Evolutionary conservation across 192 early-diverging fungal species (phyloP), one percentile per base, ranked within the genome.

Genomic region (Lunasporangiospora selenospora): DNA sequence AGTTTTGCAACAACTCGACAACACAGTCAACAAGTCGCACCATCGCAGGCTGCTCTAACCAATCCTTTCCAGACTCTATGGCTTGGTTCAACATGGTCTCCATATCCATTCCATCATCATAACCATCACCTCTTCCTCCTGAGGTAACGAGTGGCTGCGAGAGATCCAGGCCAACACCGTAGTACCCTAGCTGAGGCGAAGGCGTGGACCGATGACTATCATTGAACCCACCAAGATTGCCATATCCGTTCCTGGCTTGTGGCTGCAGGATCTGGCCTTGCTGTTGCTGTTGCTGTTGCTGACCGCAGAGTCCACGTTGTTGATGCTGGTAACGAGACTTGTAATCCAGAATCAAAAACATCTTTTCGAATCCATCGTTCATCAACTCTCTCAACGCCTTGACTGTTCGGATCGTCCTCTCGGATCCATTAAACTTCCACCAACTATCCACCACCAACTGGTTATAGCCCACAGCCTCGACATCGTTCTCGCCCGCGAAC

Each of bases 401-500:
- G 40, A 58, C 23, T 8, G 62, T 62, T 23, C 60, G 52, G 45
- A 79, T 60, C 10, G 62, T 55, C 6, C 63, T 37, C 40, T 65
- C 62, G 7, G 62, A 60, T 27, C 78, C 78, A 49, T 54, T 62
- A 36, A 79, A 79, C 52, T 66, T 58, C 50, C 73, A 61, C 78
- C 78, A 79, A 0, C 54, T 73, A 50, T 79, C 78, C 4, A 79
- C 62, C 26, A 70, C 58, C 16, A 79, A 19, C 29, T 73, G 69
- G 32, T 61, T 64, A 26, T 58, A 67, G 3, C 55, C 53, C 18
- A 69, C 67, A 24, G 52, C 31, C 40, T 76, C 75, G 10, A 67
- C 53, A 62, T 69, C 62, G 21, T 60, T 75, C 47, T 75, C 73
- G 4, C 78, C 78, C 4, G 71, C 78, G 65, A 79, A 79, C 47